Percentiles rank a stretch among this genome's conserved stretches.
Conservation (phyloP, 2,329 filamentous ascomycete species). For the Ceratocystis smalleyi region DNA sequence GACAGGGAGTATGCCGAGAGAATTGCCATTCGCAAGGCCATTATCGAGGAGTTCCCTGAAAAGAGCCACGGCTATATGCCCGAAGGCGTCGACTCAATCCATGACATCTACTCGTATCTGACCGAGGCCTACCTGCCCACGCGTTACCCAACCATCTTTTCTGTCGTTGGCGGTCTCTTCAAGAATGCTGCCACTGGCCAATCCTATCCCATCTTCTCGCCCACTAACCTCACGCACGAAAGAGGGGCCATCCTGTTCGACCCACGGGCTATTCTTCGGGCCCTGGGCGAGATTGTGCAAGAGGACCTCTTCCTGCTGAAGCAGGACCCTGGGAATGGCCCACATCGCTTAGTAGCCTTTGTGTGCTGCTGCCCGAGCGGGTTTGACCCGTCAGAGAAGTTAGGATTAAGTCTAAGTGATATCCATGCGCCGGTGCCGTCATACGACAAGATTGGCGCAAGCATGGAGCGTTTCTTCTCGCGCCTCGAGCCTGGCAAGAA, state of each 20-base stretch:
- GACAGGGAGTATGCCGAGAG: constrained; percentile 35
- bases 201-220: constrained; percentile 21
- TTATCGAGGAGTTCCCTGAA: constrained; percentile 27
- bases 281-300: constrained; percentile 36
- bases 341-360: constrained; percentile 33
- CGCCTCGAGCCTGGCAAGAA: constrained; percentile 33
- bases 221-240: constrained; percentile 3
- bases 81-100: constrained; percentile 28
- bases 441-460: constrained; percentile 38
- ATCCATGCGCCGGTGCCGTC: constrained; percentile 39
- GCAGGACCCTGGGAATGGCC: constrained; percentile 22
- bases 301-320: constrained; percentile 39
- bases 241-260: constrained; percentile 18
- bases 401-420: constrained; percentile 33
- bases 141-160: constrained; percentile 35
- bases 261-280: constrained; percentile 25
- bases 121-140: constrained; percentile 32
- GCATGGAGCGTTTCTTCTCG: constrained; percentile 40
- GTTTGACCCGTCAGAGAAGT: constrained; percentile 36
- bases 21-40: constrained; percentile 27
- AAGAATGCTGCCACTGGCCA: constrained; percentile 28
- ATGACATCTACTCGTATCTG: constrained; percentile 35
- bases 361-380: constrained; percentile 38
- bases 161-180: constrained; percentile 19
- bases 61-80: constrained; percentile 31